These are phyloP conservation scores for Hemisphaericaspora xylofermentans DNA, from an alignment of 1,139 yeast species.

Conservation along the genomic window DNA sequence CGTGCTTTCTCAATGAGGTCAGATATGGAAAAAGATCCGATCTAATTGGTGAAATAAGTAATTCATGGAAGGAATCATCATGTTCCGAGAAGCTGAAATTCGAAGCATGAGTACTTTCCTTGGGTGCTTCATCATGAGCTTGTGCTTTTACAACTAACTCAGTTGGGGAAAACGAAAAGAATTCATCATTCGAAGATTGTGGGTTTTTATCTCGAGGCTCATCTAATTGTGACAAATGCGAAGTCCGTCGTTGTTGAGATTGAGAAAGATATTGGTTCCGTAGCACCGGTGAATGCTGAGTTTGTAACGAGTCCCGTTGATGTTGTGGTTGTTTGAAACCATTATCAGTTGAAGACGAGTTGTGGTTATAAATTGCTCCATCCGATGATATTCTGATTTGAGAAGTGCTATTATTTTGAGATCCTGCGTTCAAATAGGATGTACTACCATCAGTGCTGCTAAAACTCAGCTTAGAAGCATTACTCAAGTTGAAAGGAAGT, in stretches of 20 bases:
- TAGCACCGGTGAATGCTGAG: neutral
- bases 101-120: neutral
- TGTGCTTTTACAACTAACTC: constrained; percentile 1
- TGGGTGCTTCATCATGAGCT: neutral
- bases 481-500: constrained; percentile 11
- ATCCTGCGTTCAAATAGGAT: neutral
- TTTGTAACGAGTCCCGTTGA: neutral
- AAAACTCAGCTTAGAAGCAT: constrained; percentile 7
- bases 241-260: neutral
- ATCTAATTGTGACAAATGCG: neutral
- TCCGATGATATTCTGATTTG: constrained; percentile 19
- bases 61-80: constrained; percentile 27
- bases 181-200: neutral
- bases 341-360: constrained; percentile 2
- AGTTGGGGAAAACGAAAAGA: constrained; percentile 1
- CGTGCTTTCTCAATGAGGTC: neutral
- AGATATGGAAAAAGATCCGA: constrained; percentile 11
- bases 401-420: neutral
- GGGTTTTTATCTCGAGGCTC: neutral
- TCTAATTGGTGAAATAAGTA: constrained; percentile 21
- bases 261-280: neutral
- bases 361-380: constrained; percentile 14
- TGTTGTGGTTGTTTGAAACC: constrained; percentile 3
- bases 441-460: constrained; percentile 4
- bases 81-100: constrained; percentile 15